These are phyloP conservation scores for Allium fistulosum DNA, from an alignment of 106 monocot species.

Conservation along the genomic window DNA sequence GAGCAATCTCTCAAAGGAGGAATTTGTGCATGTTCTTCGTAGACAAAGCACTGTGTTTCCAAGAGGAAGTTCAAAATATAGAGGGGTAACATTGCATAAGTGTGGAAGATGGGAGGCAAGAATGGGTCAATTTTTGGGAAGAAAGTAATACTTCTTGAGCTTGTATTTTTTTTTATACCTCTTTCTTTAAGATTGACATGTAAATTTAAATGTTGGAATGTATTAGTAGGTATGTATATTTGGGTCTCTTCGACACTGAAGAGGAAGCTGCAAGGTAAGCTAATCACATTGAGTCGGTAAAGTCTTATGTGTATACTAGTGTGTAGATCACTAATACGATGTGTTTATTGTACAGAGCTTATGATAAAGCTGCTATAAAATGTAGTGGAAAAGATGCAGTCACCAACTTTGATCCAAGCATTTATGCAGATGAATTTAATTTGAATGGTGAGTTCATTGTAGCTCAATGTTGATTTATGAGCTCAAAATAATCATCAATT, in stretches of 20 bases:
- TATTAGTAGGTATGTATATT: constrained; percentile 65
- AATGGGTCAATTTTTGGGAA: constrained; percentile 93
- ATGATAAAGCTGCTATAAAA: constrained; percentile 54
- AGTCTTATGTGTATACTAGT: background rate
- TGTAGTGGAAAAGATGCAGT: constrained; percentile 49
- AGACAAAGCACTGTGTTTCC: constrained; percentile 93
- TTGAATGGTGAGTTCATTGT: constrained; percentile 3
- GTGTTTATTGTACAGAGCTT: constrained; percentile 14
- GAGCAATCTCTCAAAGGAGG: constrained; percentile 84
- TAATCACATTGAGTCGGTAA: background rate
- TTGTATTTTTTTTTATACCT: background rate
- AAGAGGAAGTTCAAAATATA: constrained; percentile 85
- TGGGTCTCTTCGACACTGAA: constrained; percentile 84
- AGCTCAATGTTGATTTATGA: background rate
- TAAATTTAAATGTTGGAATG: background rate
- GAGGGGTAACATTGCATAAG: constrained; percentile 97
- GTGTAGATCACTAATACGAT: no score
- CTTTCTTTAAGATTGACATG: background rate
- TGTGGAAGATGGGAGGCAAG: constrained; percentile 98
- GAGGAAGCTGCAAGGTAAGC: constrained; percentile 61
- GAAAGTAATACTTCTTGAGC: constrained; percentile 42
- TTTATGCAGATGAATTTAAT: constrained; percentile 38
- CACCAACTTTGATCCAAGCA: constrained; percentile 53
- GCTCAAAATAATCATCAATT: background rate
- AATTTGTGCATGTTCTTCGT: constrained; percentile 87